Evolutionary conservation across 495 filamentous ascomycete genomes (phyloP).

Genomic region (Aspergillus nidulans): DNA sequence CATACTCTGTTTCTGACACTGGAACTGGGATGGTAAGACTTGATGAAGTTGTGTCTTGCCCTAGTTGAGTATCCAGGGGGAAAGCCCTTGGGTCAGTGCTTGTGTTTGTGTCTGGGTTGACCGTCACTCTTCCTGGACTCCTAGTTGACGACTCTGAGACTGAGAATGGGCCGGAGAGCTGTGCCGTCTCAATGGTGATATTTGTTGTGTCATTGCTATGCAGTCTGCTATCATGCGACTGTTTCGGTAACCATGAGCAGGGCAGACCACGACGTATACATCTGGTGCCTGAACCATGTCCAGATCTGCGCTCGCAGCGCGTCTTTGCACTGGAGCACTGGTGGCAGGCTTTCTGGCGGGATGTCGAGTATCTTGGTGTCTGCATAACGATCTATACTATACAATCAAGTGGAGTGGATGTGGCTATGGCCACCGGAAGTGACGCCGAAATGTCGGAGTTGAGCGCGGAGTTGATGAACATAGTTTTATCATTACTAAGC

Average conservation of each 20-base stretch:
- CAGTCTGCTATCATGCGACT: not conserved
- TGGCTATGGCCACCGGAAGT: not conserved
- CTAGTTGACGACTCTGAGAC: not conserved
- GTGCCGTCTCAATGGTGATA: not conserved
- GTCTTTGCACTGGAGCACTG: slow-evolving; percentile 39
- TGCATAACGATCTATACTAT: slow-evolving; percentile 23
- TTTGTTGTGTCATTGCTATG: not conserved
- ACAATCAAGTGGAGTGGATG: not conserved
- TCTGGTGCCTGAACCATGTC: slow-evolving; percentile 25
- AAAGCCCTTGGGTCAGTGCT: no score
- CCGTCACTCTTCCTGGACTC: not conserved
- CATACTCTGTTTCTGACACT: no score
- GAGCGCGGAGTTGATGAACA: not conserved
- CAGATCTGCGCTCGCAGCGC: slow-evolving; percentile 34
- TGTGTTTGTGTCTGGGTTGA: not conserved
- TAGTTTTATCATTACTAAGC: not conserved
- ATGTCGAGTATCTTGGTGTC: slow-evolving; percentile 32
- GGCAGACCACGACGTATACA: slow-evolving; percentile 22
- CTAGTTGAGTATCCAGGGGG: not conserved
- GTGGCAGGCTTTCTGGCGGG: slow-evolving; percentile 42
- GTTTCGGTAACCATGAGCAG: not conserved
- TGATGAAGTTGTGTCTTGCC: no score
- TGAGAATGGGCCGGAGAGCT: not conserved
- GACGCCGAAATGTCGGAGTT: not conserved
- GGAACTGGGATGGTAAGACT: no score